Base-by-base conservation (phyloP, 345 rosid genomes). In the Eutrema japonicum region DNA sequence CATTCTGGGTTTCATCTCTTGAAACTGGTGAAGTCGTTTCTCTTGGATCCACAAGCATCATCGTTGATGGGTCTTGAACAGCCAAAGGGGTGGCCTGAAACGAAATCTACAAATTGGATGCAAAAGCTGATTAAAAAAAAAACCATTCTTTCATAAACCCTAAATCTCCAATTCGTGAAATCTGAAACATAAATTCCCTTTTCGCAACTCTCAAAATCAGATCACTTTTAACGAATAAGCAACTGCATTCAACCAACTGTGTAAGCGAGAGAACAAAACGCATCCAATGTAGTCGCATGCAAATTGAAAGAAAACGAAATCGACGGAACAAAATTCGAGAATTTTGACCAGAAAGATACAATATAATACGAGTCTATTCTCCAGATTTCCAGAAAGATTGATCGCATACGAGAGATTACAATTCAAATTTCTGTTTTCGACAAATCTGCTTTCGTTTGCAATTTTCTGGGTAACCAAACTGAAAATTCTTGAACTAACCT, bases 21-120 rank as follows among this genome's bases (percentile, higher is more conserved):
- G 70, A 64, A 62, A 49, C 71, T 13, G 66, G 26, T 49, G 68
- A 27, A 46, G 79, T 70, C 11, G 41, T 32, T 56, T 60, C 50
- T 2, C 71, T 81, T 66, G 82, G 55, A 69, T 85, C 85, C 73
- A 80, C 40, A 45, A 66, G 70, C 80, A 85, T 72, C 58, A 75
- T 16, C 32, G 79, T 46, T 40, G 84, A 36, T 46, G 83, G 73
- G 57, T 78, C 83, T 43, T 76, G 79, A 64, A 54, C 61, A 30
- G 60, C 42, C 47, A 68, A n/a, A 2, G 72, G 72, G 18, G 43
- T 74, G 22, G 70, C 35, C 18, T 83, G 79, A 76, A 70, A 51
- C 51, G 83, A 53, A 13, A 73, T 62, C 86, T 83, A 59, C 77
- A 38, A 38, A 81, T 56, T 9, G 50, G 8, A 16, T 47, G 49